Base-by-base conservation (phyloP, 2,329 filamentous ascomycete genomes). In the Macroventuria anomochaeta region DNA sequence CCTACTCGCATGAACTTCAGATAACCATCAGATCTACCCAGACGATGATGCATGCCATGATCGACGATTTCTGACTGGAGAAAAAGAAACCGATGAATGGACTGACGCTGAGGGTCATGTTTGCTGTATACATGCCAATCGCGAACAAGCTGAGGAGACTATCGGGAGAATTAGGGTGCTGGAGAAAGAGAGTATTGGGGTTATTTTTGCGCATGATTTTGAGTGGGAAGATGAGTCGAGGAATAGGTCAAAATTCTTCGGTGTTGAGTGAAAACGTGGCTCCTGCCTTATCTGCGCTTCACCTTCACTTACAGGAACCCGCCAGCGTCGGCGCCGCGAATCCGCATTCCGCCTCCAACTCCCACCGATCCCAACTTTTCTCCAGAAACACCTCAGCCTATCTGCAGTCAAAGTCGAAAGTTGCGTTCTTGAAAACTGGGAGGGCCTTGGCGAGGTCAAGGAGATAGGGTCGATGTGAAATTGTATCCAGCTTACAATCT, bases 1-100 rank as follows among this genome's bases (percentile, higher is more conserved):
- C 47, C 60, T 84, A 0, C 74, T 84, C 0, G 78, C 74, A 7
- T 73, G 77, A 0, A 72, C 75, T 0, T 72, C 70, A 0, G 50
- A 67, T 2, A 54, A 60, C 12, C 73, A 75, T 15, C 79, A 77
- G 63, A 64, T 83, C 1, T 81, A 80, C 57, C 75, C 85, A 1
- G 80, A 75, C 7, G 83, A 81, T 2, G 83, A 85, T 65, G 77
- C 79, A 15, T 85, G 80, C 53, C 83, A 85, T 57, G 81, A 85
- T 57, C 69, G 72, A 0, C 68, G 82, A 23, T 69, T 85, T 2
- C 59, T 85, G 59, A 79, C 75, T 0, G 80, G 81, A 0, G 81
- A 84, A 57, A 82, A 77, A 54, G 75, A 72, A 1, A 81, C 85
- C 38, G 83, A 81, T 1, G 73, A 79, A 38, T 85, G 81, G 73